A percentile compares a stretch with the other conserved stretches of the same genome.
phyloP scores from a whole-genome alignment of 2,329 filamentous ascomycete species.

The Phoma sp. region DNA sequence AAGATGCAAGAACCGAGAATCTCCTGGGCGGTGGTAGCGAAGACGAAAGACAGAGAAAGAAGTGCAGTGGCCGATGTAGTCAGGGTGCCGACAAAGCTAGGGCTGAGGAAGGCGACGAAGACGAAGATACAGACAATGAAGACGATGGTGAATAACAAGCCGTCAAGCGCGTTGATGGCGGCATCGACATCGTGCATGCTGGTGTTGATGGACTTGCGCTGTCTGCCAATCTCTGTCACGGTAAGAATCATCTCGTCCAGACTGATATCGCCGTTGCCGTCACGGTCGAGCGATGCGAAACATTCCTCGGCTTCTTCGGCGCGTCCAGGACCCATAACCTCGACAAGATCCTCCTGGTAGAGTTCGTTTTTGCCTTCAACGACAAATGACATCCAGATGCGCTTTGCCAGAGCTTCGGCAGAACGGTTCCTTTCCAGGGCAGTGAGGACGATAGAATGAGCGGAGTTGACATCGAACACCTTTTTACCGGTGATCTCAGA shows the following conservation, averaged over 20 bases:
- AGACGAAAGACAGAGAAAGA: conserved; percentile 95
- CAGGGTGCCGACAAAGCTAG: conserved; percentile 82
- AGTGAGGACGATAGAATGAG: conserved; percentile 87
- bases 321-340: conserved; percentile 81
- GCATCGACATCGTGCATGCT: conserved; percentile 98
- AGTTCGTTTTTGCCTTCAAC: conserved; percentile 85
- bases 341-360: conserved; percentile 79
- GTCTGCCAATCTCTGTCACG: conserved; percentile 81
- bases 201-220: conserved; percentile 85
- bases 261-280: conserved; percentile 92
- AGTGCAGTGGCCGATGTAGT: conserved; percentile 91
- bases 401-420: conserved; percentile 89
- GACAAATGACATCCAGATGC: conserved; percentile 98
- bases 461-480: conserved; percentile 89
- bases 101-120: conserved; percentile 90
- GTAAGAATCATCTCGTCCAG: conserved; percentile 94
- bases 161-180: conserved; percentile 89
- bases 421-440: conserved; percentile 84
- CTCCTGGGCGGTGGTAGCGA: conserved; percentile 89
- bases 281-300: conserved; percentile 80
- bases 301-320: conserved; percentile 83
- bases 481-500: conserved; percentile 95
- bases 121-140: conserved; percentile 82
- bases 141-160: conserved; percentile 81
- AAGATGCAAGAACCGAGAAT: conserved; percentile 99